Evolutionary conservation across 305 asterid genomes (phyloP), one percentile per base, ranked within the genome.

Genomic region (Salvia sclarea): DNA sequence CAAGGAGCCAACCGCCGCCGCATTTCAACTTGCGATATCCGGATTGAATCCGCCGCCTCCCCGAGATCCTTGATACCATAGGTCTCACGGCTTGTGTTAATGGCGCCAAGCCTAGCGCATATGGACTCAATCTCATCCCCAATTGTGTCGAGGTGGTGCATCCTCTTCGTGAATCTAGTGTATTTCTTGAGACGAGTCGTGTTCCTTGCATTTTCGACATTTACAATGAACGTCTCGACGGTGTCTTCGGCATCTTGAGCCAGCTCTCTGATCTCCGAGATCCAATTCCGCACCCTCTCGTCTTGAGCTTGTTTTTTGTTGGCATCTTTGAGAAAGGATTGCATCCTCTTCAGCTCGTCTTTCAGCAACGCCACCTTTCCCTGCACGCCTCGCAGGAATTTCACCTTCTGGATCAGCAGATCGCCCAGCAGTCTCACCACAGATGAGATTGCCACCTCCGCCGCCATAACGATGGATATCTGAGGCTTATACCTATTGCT

Each of bases 121-220:
- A 71, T 67, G 1, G 77, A 71, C 52, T 71, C 25, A 5, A 71
- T 60, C 21, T 71, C 68, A 11, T 54, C 14, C 28, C 64, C 8
- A 6, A 53, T 1, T 0, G 14, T 17, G 35, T 60, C 21, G 40
- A 56, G 49, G 50, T 47, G 40, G 30, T 52, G 13, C 25, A 61
- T 57, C 12, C 14, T 17, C 16, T 22, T 53, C 5, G 35, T 9
- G 18, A 22, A 53, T 35, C 69, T 67, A 11, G 10, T 25, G 33
- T 24, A 45, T 11, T 9, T 20, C 5, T 44, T 6, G 50, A 44
- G 50, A 44, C n/a, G 16, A 1, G 21, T 21, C 16, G 21, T 6
- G 11, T 3, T 47, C 45, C 50, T 37, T 1, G 43, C 0, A 8
- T 47, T 30, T 28, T 63, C 70, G 0, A 50, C 25, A 18, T 14